Conservation (phyloP, 306 rosid genomes). For the Sicyos baderoa region DNA sequence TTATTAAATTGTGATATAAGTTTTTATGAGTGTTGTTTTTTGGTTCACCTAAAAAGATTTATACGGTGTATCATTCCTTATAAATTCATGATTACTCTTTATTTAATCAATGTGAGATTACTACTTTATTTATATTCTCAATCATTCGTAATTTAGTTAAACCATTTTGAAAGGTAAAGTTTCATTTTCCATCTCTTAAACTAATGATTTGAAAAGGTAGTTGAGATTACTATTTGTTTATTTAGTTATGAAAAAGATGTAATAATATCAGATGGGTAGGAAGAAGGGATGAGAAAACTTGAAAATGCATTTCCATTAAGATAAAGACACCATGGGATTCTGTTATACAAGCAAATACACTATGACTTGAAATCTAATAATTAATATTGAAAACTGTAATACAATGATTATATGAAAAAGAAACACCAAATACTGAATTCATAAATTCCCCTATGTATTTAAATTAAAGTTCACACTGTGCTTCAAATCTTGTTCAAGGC, state of each 20-base stretch:
- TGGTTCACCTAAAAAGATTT: no score
- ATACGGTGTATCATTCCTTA: no score
- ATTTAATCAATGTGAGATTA: no score
- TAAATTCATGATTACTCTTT: no score
- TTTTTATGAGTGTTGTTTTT: no score
- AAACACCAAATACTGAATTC: not conserved
- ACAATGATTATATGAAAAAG: not conserved
- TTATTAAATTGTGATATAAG: no score
- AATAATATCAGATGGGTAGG: not conserved
- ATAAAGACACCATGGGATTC: constrained; percentile 11
- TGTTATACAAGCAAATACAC: constrained; percentile 1
- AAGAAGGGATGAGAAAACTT: not conserved
- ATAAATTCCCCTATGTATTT: not conserved
- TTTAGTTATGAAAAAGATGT: not conserved
- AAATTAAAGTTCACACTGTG: constrained; percentile 4
- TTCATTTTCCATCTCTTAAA: no score
- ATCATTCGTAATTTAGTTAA: no score
- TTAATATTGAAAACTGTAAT: not conserved
- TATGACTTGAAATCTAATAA: not conserved
- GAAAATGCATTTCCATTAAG: not conserved
- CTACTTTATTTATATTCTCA: no score
- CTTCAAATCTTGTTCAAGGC: no score
- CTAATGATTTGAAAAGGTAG: not conserved
- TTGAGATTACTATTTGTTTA: not conserved
- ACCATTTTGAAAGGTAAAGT: no score